These are phyloP conservation scores for Populus hybrid DNA, from an alignment of 441 rosid species.

Conservation along the genomic window DNA sequence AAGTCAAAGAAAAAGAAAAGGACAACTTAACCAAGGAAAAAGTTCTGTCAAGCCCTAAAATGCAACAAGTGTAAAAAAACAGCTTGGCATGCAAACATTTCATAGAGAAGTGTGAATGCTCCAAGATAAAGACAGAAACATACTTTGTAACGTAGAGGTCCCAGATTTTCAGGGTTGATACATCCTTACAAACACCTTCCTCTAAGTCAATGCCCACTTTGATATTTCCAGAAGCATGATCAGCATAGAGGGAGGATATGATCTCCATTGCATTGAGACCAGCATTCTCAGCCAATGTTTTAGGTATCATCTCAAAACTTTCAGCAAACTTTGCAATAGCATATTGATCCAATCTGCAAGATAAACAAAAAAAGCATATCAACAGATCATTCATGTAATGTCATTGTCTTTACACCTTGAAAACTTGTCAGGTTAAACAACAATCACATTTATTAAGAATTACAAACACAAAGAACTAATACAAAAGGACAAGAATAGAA, in stretches of 20 bases:
- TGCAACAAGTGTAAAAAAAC: neutral
- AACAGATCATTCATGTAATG: neutral
- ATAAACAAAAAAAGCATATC: neutral
- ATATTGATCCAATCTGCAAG: constrained; percentile 93
- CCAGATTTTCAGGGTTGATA: constrained; percentile 66
- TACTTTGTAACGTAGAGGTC: constrained; percentile 94
- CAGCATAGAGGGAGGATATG: constrained; percentile 86
- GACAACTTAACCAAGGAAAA: neutral
- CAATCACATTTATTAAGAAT: neutral
- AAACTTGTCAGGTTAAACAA: neutral
- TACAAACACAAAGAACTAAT: neutral
- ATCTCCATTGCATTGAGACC: constrained; percentile 97
- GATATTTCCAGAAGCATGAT: constrained; percentile 85
- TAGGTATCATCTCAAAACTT: constrained; percentile 98
- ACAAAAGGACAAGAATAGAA: constrained; percentile 5
- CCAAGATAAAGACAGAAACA: constrained; percentile 1
- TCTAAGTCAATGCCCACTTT: constrained; percentile 90
- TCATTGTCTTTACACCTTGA: neutral
- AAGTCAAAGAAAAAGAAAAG: neutral
- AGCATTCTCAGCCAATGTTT: constrained; percentile 91
- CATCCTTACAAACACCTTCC: constrained; percentile 81
- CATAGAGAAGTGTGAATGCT: neutral
- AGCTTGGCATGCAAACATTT: neutral
- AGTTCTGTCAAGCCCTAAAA: neutral
- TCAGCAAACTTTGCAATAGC: constrained; percentile 95